Evolutionary conservation across 1,284 basidiomycete species (phyloP), one percentile per base, ranked within the genome.

Genomic region (Thelephora terrestris): DNA sequence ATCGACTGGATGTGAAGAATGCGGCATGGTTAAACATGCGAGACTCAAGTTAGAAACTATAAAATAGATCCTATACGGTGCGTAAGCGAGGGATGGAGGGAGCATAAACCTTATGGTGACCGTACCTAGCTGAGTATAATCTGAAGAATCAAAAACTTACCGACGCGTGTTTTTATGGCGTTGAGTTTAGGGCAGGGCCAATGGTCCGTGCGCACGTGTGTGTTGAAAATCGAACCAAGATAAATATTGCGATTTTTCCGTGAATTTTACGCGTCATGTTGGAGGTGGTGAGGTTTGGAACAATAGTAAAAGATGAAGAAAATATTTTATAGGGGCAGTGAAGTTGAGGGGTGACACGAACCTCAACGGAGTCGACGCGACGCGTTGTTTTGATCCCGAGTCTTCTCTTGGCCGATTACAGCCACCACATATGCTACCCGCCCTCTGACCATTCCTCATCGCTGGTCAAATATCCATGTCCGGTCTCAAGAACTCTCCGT

Each of bases 11-110:
- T 76, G 73, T 77, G 75, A 82, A 82, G 75, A 72, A 78, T 78
- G 78, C 67, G 81, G 81, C 82, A 85, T 80, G 79, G 75, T 73
- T 84, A 83, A 82, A 85, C 81, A 83, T 84, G 82, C 82, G 78
- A 82, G 80, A 85, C 80, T 82, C 74, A 80, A 82, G 83, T 85
- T 81, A 85, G 83, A 81, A 81, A 79, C 82, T 85, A 81, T 85
- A 80, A 75, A 85, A 86, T 75, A 86, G 83, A 86, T 85, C 83
- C 83, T 42, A 18, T 5, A 23, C 38, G 18, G 23, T 16, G 18
- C 18, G 38, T 40, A 14, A 42, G 39, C 25, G 14, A 21, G 2
- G 10, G 21, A 12, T 3, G 39, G 4, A 10, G 21, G 21, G 39
- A 17, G 7, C 7, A 32, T 12, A 42, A 25, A 21, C 17, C 21